These are phyloP conservation scores for Botryotinia calthae DNA, from an alignment of 2,329 filamentous ascomycete species.

Conservation along the genomic window DNA sequence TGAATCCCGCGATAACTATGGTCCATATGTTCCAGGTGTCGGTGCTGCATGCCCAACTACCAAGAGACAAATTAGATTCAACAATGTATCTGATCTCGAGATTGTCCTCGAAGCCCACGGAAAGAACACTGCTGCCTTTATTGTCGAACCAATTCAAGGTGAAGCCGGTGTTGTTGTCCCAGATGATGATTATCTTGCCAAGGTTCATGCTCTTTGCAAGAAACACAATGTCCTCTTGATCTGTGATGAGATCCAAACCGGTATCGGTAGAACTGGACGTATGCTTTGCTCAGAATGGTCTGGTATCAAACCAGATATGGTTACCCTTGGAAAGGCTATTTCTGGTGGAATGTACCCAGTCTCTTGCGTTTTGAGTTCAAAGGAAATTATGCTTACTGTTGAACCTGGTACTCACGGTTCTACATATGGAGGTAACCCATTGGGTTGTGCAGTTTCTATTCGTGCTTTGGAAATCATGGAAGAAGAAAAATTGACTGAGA, in stretches of 20 bases:
- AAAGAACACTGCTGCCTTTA: constrained; percentile 83
- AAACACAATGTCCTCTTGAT: constrained; percentile 95
- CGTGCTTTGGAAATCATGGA: constrained; percentile 90
- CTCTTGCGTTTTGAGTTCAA: constrained; percentile 81
- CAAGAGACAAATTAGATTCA: constrained; percentile 76
- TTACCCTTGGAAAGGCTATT: constrained; percentile 95
- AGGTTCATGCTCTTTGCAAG: constrained; percentile 81
- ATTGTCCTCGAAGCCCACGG: constrained; percentile 77
- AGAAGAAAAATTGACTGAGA: constrained; percentile 83
- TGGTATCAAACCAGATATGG: constrained; percentile 90
- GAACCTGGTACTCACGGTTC: constrained; percentile 97
- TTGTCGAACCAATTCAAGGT: constrained; percentile 95
- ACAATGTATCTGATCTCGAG: constrained; percentile 78
- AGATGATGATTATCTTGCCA: constrained; percentile 79
- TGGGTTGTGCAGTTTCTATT: constrained; percentile 93
- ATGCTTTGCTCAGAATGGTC: constrained; percentile 95
- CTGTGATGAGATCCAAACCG: constrained; percentile 98
- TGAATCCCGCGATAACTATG: constrained; percentile 92
- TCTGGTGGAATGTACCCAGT: constrained; percentile 99
- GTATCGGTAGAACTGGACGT: constrained; percentile 89
- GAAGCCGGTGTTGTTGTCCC: constrained; percentile 97
- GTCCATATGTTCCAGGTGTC: constrained; percentile 88
- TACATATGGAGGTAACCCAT: constrained; percentile 96
- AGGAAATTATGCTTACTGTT: constrained; percentile 91
- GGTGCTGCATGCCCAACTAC: constrained; percentile 75